Percentiles rank a stretch among this genome's conserved stretches.
Conservation (phyloP, 2,329 filamentous ascomycete species). For the Neoscytalidium dimidiatum region DNA sequence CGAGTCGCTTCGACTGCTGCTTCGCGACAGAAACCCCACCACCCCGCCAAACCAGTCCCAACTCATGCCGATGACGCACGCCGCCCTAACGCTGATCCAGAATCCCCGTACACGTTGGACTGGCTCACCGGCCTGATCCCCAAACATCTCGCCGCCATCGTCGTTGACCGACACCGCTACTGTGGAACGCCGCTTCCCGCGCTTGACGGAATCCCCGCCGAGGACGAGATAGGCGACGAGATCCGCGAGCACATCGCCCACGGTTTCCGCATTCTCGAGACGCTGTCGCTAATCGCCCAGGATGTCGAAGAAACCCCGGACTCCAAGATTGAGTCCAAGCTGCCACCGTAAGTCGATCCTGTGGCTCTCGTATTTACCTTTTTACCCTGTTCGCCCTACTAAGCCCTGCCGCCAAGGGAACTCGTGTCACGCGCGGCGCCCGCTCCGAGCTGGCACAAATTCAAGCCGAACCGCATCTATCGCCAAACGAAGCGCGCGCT, state of each 20-base stretch:
- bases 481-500: slow-evolving; percentile 14
- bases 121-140: slow-evolving; percentile 33
- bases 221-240: slow-evolving; percentile 32
- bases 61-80: neutral
- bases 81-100: neutral
- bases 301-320: slow-evolving; percentile 24
- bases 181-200: slow-evolving; percentile 23
- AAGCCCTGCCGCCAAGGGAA: neutral
- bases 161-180: slow-evolving; percentile 31
- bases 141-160: slow-evolving; percentile 31
- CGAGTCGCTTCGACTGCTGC: neutral
- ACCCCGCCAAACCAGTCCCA: neutral
- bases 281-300: slow-evolving; percentile 30
- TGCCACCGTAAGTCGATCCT: slow-evolving; percentile 8
- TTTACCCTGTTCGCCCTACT: neutral
- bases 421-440: slow-evolving; percentile 1
- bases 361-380: neutral
- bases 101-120: slow-evolving; percentile 8
- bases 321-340: slow-evolving; percentile 20
- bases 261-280: slow-evolving; percentile 31
- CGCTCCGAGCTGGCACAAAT: slow-evolving; percentile 1
- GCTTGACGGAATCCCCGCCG: slow-evolving; percentile 31
- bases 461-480: slow-evolving; percentile 15
- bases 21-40: neutral
- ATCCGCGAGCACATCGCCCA: slow-evolving; percentile 31